phyloP scores from a whole-genome alignment of 129 eudicot genomes.

The Gnaphalium uliginosum region DNA sequence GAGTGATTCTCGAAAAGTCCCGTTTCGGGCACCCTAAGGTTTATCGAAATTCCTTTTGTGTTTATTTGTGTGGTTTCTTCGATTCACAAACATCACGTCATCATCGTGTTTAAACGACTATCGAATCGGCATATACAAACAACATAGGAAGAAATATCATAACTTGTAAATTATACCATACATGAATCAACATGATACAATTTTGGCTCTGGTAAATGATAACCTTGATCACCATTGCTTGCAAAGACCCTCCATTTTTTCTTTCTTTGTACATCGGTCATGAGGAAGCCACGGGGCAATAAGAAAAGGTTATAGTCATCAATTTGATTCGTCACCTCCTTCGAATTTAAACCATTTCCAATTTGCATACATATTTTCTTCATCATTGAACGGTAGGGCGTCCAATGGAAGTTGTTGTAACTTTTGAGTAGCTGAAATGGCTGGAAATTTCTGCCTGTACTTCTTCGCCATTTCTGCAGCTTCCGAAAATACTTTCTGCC shows the following conservation, averaged over 20 bases:
- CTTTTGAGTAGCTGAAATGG: slow-evolving; percentile 44
- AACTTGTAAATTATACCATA: slow-evolving; percentile 7
- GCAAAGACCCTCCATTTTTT: not conserved
- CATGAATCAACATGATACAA: not conserved
- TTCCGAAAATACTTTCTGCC: slow-evolving; percentile 81
- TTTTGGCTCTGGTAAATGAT: not conserved
- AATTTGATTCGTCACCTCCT: slow-evolving; percentile 34
- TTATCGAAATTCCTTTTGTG: no score
- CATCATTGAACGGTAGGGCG: slow-evolving; percentile 56
- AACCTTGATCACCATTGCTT: slow-evolving; percentile 19
- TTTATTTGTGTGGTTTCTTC: no score
- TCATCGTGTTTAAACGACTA: not conserved
- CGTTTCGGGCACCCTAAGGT: no score
- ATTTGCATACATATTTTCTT: slow-evolving; percentile 65
- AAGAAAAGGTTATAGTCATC: slow-evolving; percentile 15
- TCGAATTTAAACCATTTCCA: slow-evolving; percentile 92
- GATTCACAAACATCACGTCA: no score
- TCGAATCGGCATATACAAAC: slow-evolving; percentile 21
- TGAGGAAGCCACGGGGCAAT: not conserved
- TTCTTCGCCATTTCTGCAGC: slow-evolving; percentile 88
- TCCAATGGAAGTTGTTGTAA: slow-evolving; percentile 43
- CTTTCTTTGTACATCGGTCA: slow-evolving; percentile 23
- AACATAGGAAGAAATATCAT: slow-evolving; percentile 15
- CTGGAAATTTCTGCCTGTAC: slow-evolving; percentile 59
- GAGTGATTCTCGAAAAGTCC: no score